Evolutionary conservation across 441 rosid species (phyloP), one percentile per base, ranked within the genome.

Genomic region (Gossypium schwendimanii): DNA sequence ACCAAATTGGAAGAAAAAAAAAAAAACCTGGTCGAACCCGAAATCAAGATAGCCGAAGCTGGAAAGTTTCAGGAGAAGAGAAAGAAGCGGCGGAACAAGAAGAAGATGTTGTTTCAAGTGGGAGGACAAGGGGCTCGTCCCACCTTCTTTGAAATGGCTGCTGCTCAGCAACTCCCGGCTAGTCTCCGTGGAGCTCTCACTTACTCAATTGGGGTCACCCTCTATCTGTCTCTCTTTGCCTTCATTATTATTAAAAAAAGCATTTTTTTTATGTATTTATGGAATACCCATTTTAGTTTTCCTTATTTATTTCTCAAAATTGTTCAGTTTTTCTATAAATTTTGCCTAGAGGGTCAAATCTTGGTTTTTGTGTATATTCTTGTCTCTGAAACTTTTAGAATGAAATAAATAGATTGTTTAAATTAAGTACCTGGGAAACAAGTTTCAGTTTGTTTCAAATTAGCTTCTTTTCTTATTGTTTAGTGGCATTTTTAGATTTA

Each of bases 41-140:
- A 58, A 58, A 39, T 41, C 57, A 14, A 71, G 12, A n/a, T 23
- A 59, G 26, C 41, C 62, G 44, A 60, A 65, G 68, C 77, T 26
- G 53, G 17, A 17, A 63, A n/a, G 26, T 63, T 39, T 36, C 23
- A 63, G 15, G 6, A 39, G 54, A 44, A 66, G 69, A 44, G 12
- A 21, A 20, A 12, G 70, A 17, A 21, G 33, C 55, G 18, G 69
- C 52, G 17, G 72, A 45, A 49, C 59, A 53, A 26, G 81, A 79
- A 68, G 79, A 85, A 74, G 83, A 92, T 94, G 99, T 73, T 95
- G 89, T 95, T 95, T 79, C 98, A 93, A 86, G 99, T 93, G 69
- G 99, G 94, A 81, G 99, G 99, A 65, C 98, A 93, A 74, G 99
- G 98, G 80, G 84, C 92, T 47, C 94, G 99, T 54, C 99, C 99